Base-by-base conservation (phyloP, 1,139 yeast genomes). In the Kodamaea suecica region DNA sequence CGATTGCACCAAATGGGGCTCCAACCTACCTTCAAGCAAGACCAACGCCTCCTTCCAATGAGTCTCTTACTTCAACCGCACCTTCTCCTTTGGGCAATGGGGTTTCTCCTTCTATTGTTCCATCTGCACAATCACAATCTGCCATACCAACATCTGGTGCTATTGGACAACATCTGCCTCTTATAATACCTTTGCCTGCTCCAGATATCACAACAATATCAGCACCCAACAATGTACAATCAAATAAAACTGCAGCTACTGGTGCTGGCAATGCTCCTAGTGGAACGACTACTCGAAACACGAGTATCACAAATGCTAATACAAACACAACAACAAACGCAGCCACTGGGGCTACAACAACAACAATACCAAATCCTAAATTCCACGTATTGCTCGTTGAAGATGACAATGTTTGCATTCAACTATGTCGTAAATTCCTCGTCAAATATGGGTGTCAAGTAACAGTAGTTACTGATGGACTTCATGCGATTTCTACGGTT, bases 371-470 rank as follows among this genome's bases (percentile, higher is more conserved):
- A 2, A 64, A 66, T 41, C 70, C 73, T 3, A 67, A 67, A 46
- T 80, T 79, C 59, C 88, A 78, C 54, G 95, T 85, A 1, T 61
- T 87, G 29, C 61, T 87, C 16, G 96, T 87, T 4, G 95, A 87
- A 57, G 95, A 87, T 59, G 95, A 87, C 54, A 78, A 79, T 32
- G 88, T 85, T 24, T 84, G 94, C 48, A 83, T 88, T 35, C 85
- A 80, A 48, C 62, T 84, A 19, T 84, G 92, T 50, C 71, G 84
- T 13, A 84, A 84, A 55, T 86, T 90, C 53, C 60, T 92, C 42
- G 77, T 79, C 49, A 84, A 86, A 52, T 87, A 84, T 55, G 97
- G 97, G 1, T 90, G 96, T 58, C 81, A 87, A 19, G 95, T 90
- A 3, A 92, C 94, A 30, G 87, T 87, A 17, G 97, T 88, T 0